Percentiles rank a stretch among this genome's conserved stretches.
These are phyloP conservation scores for Glycyrrhiza uralensis DNA, from an alignment of 306 rosid species.

Conservation along the genomic window DNA sequence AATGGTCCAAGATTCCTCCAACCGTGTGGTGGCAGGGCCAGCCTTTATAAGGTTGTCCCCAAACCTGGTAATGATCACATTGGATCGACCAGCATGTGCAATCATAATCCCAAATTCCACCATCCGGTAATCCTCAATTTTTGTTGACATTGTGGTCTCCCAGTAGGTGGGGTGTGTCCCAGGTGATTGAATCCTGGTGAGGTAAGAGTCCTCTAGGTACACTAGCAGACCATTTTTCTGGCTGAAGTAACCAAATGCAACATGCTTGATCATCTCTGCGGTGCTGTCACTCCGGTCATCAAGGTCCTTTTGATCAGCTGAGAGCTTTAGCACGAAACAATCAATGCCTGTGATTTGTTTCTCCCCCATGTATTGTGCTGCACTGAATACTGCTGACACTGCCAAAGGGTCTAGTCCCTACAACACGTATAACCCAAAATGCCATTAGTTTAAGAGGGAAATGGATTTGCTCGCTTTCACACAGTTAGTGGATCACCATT, in stretches of 20 bases:
- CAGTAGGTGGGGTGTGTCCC: conserved; percentile 74
- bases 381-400: conserved; percentile 56
- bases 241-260: conserved; percentile 70
- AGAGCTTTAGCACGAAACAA: conserved; percentile 66
- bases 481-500: no score
- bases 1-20: conserved; percentile 77
- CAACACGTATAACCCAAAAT: conserved; percentile 22
- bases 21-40: conserved; percentile 58
- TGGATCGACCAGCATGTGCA: conserved; percentile 62
- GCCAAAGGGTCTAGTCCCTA: conserved; percentile 88
- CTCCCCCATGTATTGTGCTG: conserved; percentile 75
- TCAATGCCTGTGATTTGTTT: conserved; percentile 55
- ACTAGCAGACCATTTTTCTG: conserved; percentile 70
- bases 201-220: conserved; percentile 67
- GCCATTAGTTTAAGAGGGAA: no score
- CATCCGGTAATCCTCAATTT: conserved; percentile 58
- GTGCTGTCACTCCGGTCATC: conserved; percentile 73
- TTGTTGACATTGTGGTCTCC: conserved; percentile 80
- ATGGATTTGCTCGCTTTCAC: no score
- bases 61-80: conserved; percentile 56
- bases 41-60: conserved; percentile 57
- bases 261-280: conserved; percentile 89
- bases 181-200: conserved; percentile 81
- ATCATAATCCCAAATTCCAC: conserved; percentile 76
- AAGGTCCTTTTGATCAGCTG: conserved; percentile 65